These are phyloP conservation scores for Bacidia gigantensis DNA, from an alignment of 495 filamentous ascomycete species.

Conservation along the genomic window DNA sequence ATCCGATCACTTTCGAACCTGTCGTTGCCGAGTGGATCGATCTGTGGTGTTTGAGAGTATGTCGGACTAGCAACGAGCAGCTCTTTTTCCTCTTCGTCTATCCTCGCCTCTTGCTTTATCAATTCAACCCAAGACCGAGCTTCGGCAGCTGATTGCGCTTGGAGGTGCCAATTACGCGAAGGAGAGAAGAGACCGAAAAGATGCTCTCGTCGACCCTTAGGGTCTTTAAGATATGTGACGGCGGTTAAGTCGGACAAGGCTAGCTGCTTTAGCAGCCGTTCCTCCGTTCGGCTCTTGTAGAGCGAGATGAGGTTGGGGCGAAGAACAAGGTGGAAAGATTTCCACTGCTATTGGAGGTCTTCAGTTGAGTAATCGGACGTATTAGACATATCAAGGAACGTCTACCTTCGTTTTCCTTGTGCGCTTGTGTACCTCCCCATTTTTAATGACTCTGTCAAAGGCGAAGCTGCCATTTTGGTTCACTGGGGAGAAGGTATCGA, in stretches of 20 bases:
- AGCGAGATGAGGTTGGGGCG: constrained; percentile 88
- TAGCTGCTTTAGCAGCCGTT: constrained; percentile 76
- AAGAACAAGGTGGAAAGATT: constrained; percentile 76
- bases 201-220: constrained; percentile 64
- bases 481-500: constrained; percentile 60
- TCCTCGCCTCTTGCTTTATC: constrained; percentile 63
- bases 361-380: background rate
- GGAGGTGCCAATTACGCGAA: constrained; percentile 80
- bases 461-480: constrained; percentile 93
- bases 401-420: constrained; percentile 86
- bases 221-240: constrained; percentile 73
- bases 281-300: constrained; percentile 84
- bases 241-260: constrained; percentile 82
- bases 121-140: constrained; percentile 77
- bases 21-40: constrained; percentile 8
- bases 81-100: constrained; percentile 75
- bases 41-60: constrained; percentile 22
- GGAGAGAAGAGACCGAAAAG: constrained; percentile 92
- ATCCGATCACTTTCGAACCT: constrained; percentile 23
- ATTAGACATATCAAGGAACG: background rate
- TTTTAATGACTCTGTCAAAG: constrained; percentile 84
- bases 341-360: constrained; percentile 46
- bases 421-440: constrained; percentile 70
- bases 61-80: constrained; percentile 53
- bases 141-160: constrained; percentile 56